Percentiles rank a stretch among this genome's conserved stretches.
phyloP scores from a whole-genome alignment of 805 yeast species.

The Candida anglica region DNA sequence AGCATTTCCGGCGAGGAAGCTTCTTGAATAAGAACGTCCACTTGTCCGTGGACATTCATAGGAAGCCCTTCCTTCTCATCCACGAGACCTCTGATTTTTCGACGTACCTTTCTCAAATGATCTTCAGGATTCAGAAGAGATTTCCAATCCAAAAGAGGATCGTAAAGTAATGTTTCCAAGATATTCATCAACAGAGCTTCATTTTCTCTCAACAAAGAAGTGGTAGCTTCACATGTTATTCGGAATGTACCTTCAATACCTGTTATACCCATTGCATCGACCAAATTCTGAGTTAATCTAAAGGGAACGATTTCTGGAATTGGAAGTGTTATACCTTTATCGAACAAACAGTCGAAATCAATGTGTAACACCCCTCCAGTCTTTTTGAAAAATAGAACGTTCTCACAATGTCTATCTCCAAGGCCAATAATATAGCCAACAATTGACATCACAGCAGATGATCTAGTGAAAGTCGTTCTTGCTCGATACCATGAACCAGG shows the following conservation, averaged over 20 bases:
- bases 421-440: conserved; percentile 91
- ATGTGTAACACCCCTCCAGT: conserved; percentile 86
- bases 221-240: conserved; percentile 79
- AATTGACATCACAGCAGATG: conserved; percentile 95
- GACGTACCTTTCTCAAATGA: conserved; percentile 67
- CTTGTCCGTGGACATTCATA: conserved; percentile 89
- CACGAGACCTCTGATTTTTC: conserved; percentile 82
- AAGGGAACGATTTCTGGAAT: conserved; percentile 96
- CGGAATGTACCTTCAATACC: conserved; percentile 91
- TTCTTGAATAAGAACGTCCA: conserved; percentile 79
- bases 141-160: conserved; percentile 83
- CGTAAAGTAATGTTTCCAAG: conserved; percentile 88
- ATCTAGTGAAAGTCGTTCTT: conserved; percentile 67
- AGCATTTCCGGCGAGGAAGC: conserved; percentile 71
- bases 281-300: conserved; percentile 81
- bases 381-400: conserved; percentile 66
- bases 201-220: conserved; percentile 64
- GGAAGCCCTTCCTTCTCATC: conserved; percentile 76
- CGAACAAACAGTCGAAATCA: conserved; percentile 95
- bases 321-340: conserved; percentile 66
- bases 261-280: conserved; percentile 88
- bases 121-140: conserved; percentile 52
- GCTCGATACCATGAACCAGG: conserved; percentile 85
- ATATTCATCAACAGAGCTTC: conserved; percentile 86
- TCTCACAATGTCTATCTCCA: conserved; percentile 97